Evolutionary conservation across 495 filamentous ascomycete species (phyloP).

Genomic region (Evansstolkia leycettana): DNA sequence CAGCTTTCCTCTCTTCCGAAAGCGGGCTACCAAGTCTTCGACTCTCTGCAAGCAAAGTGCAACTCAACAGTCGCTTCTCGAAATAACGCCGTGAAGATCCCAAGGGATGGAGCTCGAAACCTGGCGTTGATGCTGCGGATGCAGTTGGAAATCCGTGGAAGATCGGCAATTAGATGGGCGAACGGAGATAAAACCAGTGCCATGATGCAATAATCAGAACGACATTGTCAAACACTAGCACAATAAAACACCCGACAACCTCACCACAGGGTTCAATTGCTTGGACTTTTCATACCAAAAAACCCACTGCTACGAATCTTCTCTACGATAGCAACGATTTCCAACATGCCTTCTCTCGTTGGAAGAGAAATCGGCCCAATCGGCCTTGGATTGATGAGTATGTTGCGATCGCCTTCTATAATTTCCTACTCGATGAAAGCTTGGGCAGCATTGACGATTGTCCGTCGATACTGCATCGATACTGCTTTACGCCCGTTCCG

Average conservation of each 20-base stretch:
- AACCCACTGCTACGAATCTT: too few species aligned
- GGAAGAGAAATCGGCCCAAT: slow-evolving; percentile 33
- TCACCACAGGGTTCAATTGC: background rate
- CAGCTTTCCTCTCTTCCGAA: too few species aligned
- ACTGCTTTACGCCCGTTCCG: background rate
- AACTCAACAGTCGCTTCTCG: too few species aligned
- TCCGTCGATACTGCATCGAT: background rate
- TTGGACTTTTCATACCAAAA: background rate
- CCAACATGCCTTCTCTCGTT: slow-evolving; percentile 26
- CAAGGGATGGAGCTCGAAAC: too few species aligned
- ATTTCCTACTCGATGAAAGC: background rate
- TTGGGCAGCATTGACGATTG: background rate
- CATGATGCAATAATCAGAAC: background rate
- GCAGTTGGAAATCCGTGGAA: background rate
- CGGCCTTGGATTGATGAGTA: slow-evolving; percentile 38
- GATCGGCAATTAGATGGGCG: background rate
- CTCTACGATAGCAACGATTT: background rate
- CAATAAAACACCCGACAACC: background rate
- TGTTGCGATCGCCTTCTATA: background rate
- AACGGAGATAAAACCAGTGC: background rate
- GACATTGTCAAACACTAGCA: background rate
- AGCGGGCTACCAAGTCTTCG: too few species aligned
- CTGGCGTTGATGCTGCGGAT: background rate
- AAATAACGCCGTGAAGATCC: too few species aligned
- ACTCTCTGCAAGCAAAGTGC: too few species aligned